Evolutionary conservation across 371 early-diverging fungal genomes (phyloP).

Genomic region (Entomophthora muscae): DNA sequence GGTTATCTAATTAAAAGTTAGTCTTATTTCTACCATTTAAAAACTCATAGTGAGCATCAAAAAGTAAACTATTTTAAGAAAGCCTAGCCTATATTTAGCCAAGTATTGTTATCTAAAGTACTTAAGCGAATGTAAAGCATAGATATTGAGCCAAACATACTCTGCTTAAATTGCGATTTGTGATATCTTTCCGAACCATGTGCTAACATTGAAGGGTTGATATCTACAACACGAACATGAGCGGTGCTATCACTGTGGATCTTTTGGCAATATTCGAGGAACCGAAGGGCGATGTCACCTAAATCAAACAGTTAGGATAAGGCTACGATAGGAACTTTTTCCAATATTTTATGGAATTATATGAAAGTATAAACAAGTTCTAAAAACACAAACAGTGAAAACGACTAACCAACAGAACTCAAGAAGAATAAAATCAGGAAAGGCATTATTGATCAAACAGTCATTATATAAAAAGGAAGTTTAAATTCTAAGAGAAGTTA

Average conservation of each 20-base stretch:
- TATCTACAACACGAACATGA: slow-evolving; percentile 79
- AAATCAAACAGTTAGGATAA: too few species aligned
- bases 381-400: neutral
- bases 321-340: too few species aligned
- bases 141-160: too few species aligned
- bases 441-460: too few species aligned
- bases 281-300: slow-evolving; percentile 90
- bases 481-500: too few species aligned
- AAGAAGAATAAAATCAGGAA: too few species aligned
- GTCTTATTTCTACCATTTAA: neutral
- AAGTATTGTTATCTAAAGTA: too few species aligned
- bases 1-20: slow-evolving; percentile 23
- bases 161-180: slow-evolving; percentile 31
- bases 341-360: slow-evolving; percentile 4
- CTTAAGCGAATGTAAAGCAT: too few species aligned
- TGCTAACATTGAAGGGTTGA: slow-evolving; percentile 87
- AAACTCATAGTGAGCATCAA: neutral
- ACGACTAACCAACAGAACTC: too few species aligned
- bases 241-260: slow-evolving; percentile 44
- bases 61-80: neutral
- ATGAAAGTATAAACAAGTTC: neutral
- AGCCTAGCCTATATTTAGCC: too few species aligned
- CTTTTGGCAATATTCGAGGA: slow-evolving; percentile 60
- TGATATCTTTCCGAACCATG: slow-evolving; percentile 68
- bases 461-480: too few species aligned